Conservation (phyloP, 768 basidiomycete species). For the Tulasnella sp. region DNA sequence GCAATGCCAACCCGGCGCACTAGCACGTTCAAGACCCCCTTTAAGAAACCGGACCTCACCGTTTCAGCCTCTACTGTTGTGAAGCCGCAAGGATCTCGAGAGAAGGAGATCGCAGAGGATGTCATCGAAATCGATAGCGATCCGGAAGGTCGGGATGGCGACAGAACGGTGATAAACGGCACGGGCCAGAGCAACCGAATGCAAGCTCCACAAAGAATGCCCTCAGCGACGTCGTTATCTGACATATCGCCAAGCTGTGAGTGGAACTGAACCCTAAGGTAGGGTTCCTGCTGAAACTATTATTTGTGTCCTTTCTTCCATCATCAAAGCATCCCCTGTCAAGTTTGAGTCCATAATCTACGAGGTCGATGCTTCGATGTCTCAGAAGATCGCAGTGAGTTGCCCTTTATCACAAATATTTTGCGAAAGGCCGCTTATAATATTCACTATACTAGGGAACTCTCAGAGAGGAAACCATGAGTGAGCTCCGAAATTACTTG, state of each 20-base stretch:
- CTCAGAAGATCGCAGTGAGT: conserved; percentile 27
- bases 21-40: conserved; percentile 34
- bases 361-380: conserved; percentile 25
- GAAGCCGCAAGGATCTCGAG: too few relatives aligned
- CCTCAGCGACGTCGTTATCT: neutral
- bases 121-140: neutral
- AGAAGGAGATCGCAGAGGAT: neutral
- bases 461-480: conserved; percentile 31
- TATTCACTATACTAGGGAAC: conserved; percentile 24
- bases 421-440: too few relatives aligned
- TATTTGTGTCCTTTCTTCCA: too few relatives aligned
- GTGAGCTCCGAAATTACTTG: conserved; percentile 33
- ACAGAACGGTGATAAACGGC: neutral
- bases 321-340: conserved; percentile 20
- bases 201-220: too few relatives aligned
- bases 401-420: too few relatives aligned
- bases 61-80: neutral
- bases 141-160: neutral
- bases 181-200: neutral
- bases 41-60: conserved; percentile 9
- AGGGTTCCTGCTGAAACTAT: neutral
- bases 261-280: neutral
- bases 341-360: conserved; percentile 10
- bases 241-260: neutral
- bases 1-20: neutral